A percentile compares a stretch with the other conserved stretches of the same genome.
phyloP scores from a whole-genome alignment of 2,329 filamentous ascomycete species.

The Rugonectria rugulosa region DNA sequence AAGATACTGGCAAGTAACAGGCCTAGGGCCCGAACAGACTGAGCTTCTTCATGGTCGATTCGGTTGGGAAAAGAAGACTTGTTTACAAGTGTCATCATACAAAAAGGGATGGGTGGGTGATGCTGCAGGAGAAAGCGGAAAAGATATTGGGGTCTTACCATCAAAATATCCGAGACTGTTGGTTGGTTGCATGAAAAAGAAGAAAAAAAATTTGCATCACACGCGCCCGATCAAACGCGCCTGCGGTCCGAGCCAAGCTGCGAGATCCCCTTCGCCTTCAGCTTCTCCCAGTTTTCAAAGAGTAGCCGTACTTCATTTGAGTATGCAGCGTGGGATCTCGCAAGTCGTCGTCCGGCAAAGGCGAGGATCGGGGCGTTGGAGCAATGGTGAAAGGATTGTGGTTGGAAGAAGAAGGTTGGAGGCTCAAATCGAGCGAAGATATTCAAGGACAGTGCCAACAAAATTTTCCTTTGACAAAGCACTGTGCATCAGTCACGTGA shows the following conservation, averaged over 20 bases:
- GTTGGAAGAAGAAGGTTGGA: conserved; percentile 24
- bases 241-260: conserved; percentile 10
- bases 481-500: conserved; percentile 41
- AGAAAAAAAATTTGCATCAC: conserved; percentile 21
- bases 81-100: conserved; percentile 75
- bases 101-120: conserved; percentile 36
- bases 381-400: conserved; percentile 26
- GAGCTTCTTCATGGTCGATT: conserved; percentile 86
- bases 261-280: not conserved
- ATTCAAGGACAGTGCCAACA: conserved; percentile 44
- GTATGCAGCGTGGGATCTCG: too few species aligned
- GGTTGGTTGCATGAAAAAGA: not conserved
- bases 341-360: conserved; percentile 16
- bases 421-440: conserved; percentile 39
- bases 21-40: conserved; percentile 72
- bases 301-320: conserved; percentile 13
- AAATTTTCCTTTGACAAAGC: conserved; percentile 31
- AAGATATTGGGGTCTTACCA: conserved; percentile 37
- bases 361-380: conserved; percentile 14
- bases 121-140: conserved; percentile 27
- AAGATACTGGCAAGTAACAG: conserved; percentile 94
- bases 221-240: conserved; percentile 12
- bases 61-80: conserved; percentile 88
- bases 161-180: conserved; percentile 5
- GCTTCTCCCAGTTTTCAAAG: conserved; percentile 16